These are phyloP conservation scores for Paxillus rubicundulus DNA, from an alignment of 768 basidiomycete species.

Conservation along the genomic window DNA sequence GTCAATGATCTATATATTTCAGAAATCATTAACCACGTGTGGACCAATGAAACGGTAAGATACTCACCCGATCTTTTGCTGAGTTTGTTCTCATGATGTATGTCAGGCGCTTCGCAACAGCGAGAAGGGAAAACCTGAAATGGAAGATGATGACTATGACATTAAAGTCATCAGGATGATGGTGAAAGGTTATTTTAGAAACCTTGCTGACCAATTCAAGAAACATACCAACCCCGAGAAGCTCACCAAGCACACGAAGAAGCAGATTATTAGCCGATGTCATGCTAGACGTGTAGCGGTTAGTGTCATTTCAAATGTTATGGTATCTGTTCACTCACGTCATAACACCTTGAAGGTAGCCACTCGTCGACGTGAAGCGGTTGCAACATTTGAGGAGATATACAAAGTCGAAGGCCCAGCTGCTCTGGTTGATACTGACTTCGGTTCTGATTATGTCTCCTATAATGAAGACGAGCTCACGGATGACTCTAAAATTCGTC, in stretches of 20 bases:
- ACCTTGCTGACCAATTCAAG: constrained; percentile 22
- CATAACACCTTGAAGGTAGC: no score
- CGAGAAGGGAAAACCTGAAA: neutral
- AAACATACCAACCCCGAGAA: neutral
- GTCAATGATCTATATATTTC: no score
- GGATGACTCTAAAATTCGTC: no score
- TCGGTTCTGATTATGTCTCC: neutral
- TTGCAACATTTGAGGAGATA: no score
- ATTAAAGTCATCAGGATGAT: neutral
- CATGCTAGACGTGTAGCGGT: neutral
- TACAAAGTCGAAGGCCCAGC: no score
- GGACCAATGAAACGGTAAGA: no score
- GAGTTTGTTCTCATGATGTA: no score
- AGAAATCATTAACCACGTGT: no score
- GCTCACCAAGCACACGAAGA: neutral
- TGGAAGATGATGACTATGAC: neutral
- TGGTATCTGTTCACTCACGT: neutral
- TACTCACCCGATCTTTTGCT: no score
- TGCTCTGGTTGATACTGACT: neutral
- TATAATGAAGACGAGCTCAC: no score
- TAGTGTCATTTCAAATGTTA: neutral
- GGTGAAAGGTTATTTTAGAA: neutral
- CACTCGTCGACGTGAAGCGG: no score
- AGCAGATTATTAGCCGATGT: neutral
- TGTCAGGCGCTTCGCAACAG: neutral